These are phyloP conservation scores for Colletotrichum trifolii DNA, from an alignment of 2,329 filamentous ascomycete species.

Conservation along the genomic window DNA sequence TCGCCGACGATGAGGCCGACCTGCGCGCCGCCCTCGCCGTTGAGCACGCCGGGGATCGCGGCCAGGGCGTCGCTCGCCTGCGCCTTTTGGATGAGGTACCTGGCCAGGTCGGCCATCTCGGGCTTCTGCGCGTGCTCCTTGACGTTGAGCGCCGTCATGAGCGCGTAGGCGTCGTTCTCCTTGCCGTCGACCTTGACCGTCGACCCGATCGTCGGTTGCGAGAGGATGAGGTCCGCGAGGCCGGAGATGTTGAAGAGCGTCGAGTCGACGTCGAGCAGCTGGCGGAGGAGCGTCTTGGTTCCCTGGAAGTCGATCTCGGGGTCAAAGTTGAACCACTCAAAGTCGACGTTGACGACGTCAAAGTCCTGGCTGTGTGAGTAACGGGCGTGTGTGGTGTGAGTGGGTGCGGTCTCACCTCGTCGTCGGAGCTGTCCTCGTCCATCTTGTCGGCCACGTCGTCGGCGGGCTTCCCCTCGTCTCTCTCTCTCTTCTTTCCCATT, in stretches of 20 bases:
- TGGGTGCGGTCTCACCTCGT: slow-evolving; percentile 55
- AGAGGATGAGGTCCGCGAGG: slow-evolving; percentile 86
- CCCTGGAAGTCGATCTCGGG: slow-evolving; percentile 93
- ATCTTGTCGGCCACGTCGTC: slow-evolving; percentile 59
- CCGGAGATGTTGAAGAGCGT: slow-evolving; percentile 88
- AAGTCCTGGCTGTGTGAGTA: slow-evolving; percentile 71
- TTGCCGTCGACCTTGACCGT: slow-evolving; percentile 98
- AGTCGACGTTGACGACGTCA: slow-evolving; percentile 93
- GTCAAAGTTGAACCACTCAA: slow-evolving; percentile 98
- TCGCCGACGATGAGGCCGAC: slow-evolving; percentile 92
- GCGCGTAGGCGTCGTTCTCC: slow-evolving; percentile 90
- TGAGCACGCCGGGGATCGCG: slow-evolving; percentile 66
- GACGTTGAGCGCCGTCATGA: slow-evolving; percentile 88
- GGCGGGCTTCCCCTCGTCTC: slow-evolving; percentile 58
- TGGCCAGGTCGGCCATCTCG: slow-evolving; percentile 75
- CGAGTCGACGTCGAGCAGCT: slow-evolving; percentile 91
- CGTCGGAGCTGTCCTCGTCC: slow-evolving; percentile 63
- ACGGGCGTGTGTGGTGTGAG: slow-evolving; percentile 33
- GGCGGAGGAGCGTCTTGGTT: slow-evolving; percentile 87
- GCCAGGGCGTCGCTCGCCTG: slow-evolving; percentile 65
- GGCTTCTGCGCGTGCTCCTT: slow-evolving; percentile 81
- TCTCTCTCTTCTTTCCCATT: slow-evolving; percentile 64
- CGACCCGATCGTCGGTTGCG: slow-evolving; percentile 88
- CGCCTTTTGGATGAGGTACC: slow-evolving; percentile 75
- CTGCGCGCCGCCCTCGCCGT: slow-evolving; percentile 58